A percentile compares a stretch with the other conserved stretches of the same genome.
These are phyloP conservation scores for Panellus pusillus DNA, from an alignment of 768 basidiomycete species.

Conservation along the genomic window DNA sequence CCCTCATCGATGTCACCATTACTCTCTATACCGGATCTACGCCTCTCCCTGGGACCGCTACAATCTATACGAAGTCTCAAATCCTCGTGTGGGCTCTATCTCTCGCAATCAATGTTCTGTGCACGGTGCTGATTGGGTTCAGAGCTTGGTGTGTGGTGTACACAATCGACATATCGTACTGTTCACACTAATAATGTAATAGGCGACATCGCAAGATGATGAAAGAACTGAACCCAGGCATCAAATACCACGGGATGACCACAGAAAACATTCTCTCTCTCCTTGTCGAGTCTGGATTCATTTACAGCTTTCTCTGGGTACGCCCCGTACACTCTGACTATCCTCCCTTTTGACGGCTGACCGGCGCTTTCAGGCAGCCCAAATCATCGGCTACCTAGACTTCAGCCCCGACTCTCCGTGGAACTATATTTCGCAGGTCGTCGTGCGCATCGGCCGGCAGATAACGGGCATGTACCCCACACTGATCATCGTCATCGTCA, in stretches of 20 bases:
- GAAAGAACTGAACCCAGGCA: neutral
- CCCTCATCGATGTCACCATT: constrained; percentile 2
- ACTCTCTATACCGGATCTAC: neutral
- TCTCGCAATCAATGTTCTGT: constrained; percentile 1
- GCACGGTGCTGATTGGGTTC: constrained; percentile 4
- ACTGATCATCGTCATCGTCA: constrained; percentile 8
- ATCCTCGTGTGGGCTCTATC: constrained; percentile 7
- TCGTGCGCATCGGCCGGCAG: constrained; percentile 2
- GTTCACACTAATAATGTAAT: neutral
- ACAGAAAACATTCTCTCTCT: constrained; percentile 6
- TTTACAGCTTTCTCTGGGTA: constrained; percentile 10
- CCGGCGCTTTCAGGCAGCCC: neutral
- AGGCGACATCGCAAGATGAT: constrained; percentile 8
- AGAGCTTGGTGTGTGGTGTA: constrained; percentile 2
- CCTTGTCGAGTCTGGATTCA: constrained; percentile 10
- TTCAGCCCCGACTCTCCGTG: constrained; percentile 1
- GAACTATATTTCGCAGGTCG: constrained; percentile 2
- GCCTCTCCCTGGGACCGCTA: constrained; percentile 2
- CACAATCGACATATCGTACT: neutral
- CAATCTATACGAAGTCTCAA: neutral
- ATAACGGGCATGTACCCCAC: constrained; percentile 8
- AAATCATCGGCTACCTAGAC: constrained; percentile 1
- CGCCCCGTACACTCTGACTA: neutral
- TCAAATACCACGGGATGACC: neutral
- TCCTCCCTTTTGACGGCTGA: neutral